Evolutionary conservation across 2,329 filamentous ascomycete genomes (phyloP).

Genomic region (Fusarium luffae): DNA sequence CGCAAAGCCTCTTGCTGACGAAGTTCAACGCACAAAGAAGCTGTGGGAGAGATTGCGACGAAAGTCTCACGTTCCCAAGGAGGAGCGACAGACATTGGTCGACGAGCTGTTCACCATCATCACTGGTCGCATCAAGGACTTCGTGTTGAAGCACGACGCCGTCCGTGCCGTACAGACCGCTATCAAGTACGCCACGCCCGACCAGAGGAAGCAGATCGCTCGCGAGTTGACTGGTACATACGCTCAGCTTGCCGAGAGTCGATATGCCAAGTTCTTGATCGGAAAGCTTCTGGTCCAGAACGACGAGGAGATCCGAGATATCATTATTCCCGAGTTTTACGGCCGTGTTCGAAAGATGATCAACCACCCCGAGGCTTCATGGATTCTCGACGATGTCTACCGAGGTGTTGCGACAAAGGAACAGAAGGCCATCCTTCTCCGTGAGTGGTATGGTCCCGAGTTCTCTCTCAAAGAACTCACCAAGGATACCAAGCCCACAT

Average conservation of each 20-base stretch:
- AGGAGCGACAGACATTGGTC: constrained; percentile 88
- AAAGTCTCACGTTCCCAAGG: constrained; percentile 91
- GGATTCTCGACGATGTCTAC: constrained; percentile 98
- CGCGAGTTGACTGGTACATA: constrained; percentile 87
- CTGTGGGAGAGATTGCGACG: constrained; percentile 93
- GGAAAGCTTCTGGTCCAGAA: constrained; percentile 96
- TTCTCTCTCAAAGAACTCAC: constrained; percentile 80
- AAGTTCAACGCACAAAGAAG: constrained; percentile 90
- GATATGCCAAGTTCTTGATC: constrained; percentile 97
- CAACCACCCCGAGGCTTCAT: constrained; percentile 94
- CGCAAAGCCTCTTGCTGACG: constrained; percentile 91
- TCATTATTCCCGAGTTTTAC: constrained; percentile 95
- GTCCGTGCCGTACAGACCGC: constrained; percentile 97
- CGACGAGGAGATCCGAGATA: constrained; percentile 84
- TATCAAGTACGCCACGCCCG: constrained; percentile 90
- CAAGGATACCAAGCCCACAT: constrained; percentile 65
- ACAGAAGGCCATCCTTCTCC: constrained; percentile 85
- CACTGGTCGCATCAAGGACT: constrained; percentile 90
- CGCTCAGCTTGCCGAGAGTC: constrained; percentile 86
- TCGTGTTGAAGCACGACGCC: constrained; percentile 98
- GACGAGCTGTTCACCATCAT: constrained; percentile 92
- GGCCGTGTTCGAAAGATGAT: constrained; percentile 92
- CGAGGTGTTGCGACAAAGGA: constrained; percentile 84
- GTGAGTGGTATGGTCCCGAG: constrained; percentile 97
- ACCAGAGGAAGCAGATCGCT: constrained; percentile 88